Conservation (phyloP, 345 rosid genomes). For the Erodium maritimum region DNA sequence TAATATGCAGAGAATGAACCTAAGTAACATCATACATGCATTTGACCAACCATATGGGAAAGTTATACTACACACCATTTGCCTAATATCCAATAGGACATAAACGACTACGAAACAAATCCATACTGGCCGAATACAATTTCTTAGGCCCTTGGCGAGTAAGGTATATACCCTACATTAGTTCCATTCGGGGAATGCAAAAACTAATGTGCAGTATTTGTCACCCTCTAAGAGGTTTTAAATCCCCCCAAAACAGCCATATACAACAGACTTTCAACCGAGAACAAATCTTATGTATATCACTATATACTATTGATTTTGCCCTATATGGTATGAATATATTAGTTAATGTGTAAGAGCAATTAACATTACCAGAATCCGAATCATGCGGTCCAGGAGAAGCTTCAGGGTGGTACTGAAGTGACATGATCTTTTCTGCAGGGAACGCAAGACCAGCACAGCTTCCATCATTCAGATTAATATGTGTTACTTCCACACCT, state of each 20-base stretch:
- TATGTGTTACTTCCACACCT: conserved; percentile 82
- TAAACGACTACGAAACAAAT: too few relatives aligned
- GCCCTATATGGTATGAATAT: not conserved
- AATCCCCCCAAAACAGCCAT: too few relatives aligned
- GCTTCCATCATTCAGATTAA: conserved; percentile 91
- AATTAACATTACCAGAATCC: conserved; percentile 36
- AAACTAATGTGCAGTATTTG: too few relatives aligned
- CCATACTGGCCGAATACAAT: too few relatives aligned
- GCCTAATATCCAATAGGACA: too few relatives aligned
- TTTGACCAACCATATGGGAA: not conserved
- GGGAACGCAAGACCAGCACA: conserved; percentile 92
- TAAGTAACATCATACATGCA: not conserved
- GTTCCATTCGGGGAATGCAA: not conserved
- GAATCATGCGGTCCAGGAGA: conserved; percentile 98
- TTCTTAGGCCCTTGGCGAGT: too few relatives aligned
- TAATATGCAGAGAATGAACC: not conserved
- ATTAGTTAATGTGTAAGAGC: not conserved
- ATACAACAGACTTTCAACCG: too few relatives aligned
- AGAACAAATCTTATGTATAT: not conserved
- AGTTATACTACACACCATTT: too few relatives aligned
- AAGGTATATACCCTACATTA: too few relatives aligned
- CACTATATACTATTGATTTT: not conserved
- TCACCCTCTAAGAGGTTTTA: not conserved
- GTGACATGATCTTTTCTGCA: conserved; percentile 63
- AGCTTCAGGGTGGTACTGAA: conserved; percentile 95